A percentile compares a stretch with the other conserved stretches of the same genome.
Conservation (phyloP, 768 basidiomycete genomes). For the Termitomyces sp. region DNA sequence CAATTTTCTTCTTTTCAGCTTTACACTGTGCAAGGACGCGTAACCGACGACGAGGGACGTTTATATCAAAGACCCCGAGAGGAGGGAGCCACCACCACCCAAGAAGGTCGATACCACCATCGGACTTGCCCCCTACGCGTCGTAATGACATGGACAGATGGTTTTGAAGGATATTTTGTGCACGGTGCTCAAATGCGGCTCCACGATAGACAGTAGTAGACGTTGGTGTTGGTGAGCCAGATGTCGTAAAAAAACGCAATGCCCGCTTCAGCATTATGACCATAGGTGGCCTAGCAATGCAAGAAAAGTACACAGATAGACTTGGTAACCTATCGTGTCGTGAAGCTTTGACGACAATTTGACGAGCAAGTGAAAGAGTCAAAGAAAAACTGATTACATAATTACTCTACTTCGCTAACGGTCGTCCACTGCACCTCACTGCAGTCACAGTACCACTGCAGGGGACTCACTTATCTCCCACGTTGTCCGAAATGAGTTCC, state of each 20-base stretch:
- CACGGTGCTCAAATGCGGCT: slow-evolving; percentile 70
- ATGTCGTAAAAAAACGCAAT: slow-evolving; percentile 11
- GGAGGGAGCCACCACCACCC: slow-evolving; percentile 93
- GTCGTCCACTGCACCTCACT: too few relatives aligned
- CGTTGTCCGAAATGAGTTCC: too few relatives aligned
- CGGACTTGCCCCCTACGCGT: slow-evolving; percentile 82
- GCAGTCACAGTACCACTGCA: too few relatives aligned
- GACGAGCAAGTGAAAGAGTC: too few relatives aligned
- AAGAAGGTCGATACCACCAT: slow-evolving; percentile 84
- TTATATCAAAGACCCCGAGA: slow-evolving; percentile 5
- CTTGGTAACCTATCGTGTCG: neutral
- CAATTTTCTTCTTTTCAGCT: slow-evolving; percentile 78
- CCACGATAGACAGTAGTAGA: slow-evolving; percentile 67
- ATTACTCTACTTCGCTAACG: too few relatives aligned
- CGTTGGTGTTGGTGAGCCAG: neutral
- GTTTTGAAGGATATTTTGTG: slow-evolving; percentile 56
- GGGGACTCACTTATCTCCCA: too few relatives aligned
- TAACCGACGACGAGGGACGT: slow-evolving; percentile 45
- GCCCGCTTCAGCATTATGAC: neutral
- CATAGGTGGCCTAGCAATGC: slow-evolving; percentile 13
- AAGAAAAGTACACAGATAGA: neutral
- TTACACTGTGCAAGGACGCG: slow-evolving; percentile 90
- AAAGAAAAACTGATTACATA: too few relatives aligned
- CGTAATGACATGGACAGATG: slow-evolving; percentile 77
- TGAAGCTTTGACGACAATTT: too few relatives aligned